phyloP scores from a whole-genome alignment of 192 early-diverging fungal species.

The Linderina pennispora region DNA sequence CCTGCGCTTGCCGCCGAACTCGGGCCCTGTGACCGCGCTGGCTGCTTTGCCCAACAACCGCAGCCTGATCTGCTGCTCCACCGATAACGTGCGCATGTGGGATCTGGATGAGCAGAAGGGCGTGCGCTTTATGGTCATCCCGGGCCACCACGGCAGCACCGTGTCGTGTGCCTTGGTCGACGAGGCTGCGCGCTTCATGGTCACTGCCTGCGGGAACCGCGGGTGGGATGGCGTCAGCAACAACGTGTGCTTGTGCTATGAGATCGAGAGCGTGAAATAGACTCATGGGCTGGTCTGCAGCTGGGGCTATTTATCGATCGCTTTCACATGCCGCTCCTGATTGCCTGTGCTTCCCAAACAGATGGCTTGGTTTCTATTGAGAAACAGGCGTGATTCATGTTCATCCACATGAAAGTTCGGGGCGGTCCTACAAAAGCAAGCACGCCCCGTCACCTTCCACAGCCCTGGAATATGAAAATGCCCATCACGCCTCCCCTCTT shows the following conservation, averaged over 20 bases:
- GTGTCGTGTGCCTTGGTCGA: constrained; percentile 68
- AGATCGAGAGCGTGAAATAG: constrained; percentile 51
- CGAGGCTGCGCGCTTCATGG: constrained; percentile 68
- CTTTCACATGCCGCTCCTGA: not conserved
- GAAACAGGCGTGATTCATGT: no score
- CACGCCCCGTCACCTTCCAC: no score
- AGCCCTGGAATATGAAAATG: no score
- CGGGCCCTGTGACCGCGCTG: constrained; percentile 82
- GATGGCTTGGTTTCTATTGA: not conserved
- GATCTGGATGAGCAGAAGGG: constrained; percentile 55
- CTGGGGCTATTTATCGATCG: not conserved
- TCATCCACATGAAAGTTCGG: no score
- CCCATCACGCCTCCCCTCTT: no score
- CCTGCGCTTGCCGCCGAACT: constrained; percentile 78
- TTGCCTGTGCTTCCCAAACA: not conserved
- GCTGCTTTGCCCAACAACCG: constrained; percentile 69
- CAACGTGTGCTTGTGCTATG: constrained; percentile 82
- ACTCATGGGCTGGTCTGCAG: not conserved
- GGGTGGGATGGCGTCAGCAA: constrained; percentile 94
- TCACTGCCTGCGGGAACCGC: constrained; percentile 86
- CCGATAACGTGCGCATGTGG: constrained; percentile 92
- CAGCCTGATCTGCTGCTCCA: constrained; percentile 82
- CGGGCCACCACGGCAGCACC: constrained; percentile 88
- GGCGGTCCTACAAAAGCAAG: no score
- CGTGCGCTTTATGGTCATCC: constrained; percentile 77